A percentile compares a stretch with the other conserved stretches of the same genome.
phyloP scores from a whole-genome alignment of 164 flowering plant species.

The Cinnamomum chago region DNA sequence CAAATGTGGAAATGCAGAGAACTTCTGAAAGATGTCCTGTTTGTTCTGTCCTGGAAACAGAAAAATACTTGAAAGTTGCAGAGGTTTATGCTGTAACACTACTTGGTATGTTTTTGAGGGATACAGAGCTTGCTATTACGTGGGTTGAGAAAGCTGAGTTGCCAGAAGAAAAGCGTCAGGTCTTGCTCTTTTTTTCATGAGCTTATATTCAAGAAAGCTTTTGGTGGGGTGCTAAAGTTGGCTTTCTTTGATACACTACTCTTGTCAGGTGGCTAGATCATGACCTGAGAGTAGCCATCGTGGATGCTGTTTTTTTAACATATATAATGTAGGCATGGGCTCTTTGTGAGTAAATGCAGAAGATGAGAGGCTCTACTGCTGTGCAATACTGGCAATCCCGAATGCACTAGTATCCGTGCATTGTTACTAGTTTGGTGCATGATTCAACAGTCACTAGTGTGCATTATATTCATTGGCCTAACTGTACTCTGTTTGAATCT shows the following conservation, averaged over 20 bases:
- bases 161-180: slow-evolving; percentile 70
- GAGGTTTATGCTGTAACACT: slow-evolving; percentile 62
- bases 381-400: no score
- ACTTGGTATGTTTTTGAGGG: slow-evolving; percentile 36
- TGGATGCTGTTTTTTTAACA: background rate
- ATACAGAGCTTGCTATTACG: slow-evolving; percentile 47
- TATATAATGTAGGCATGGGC: background rate
- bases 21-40: slow-evolving; percentile 4
- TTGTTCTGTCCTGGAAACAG: slow-evolving; percentile 27
- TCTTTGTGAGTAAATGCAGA: no score
- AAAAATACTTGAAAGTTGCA: slow-evolving; percentile 61
- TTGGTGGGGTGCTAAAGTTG: background rate
- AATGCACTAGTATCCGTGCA: no score
- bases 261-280: background rate
- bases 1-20: slow-evolving; percentile 14
- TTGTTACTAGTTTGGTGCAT: no score
- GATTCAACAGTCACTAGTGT: no score
- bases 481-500: background rate
- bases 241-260: background rate
- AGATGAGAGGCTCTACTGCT: no score
- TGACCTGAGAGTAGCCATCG: background rate
- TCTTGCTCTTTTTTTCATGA: slow-evolving; percentile 11
- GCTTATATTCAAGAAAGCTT: background rate
- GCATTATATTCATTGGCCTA: background rate
- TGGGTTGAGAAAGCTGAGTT: slow-evolving; percentile 80